Percentiles rank a stretch among this genome's conserved stretches.
Conservation (phyloP, 805 yeast species). For the Schizosaccharomyces japonicus region DNA sequence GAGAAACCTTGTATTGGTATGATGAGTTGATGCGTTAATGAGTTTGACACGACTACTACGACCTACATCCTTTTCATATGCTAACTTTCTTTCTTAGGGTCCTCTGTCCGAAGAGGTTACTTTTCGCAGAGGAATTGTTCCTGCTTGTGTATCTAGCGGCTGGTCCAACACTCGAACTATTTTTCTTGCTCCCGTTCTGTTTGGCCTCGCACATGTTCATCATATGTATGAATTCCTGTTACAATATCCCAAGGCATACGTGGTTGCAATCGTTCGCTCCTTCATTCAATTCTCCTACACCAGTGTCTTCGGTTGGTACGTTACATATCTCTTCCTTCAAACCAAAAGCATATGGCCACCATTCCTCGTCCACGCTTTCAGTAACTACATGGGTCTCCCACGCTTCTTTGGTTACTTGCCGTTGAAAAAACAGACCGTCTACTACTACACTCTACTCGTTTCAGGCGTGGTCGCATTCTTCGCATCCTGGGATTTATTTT, state of each 20-base stretch:
- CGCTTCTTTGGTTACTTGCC: not conserved
- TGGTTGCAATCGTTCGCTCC: slow-evolving; percentile 18
- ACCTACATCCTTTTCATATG: not conserved
- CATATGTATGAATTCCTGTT: slow-evolving; percentile 2
- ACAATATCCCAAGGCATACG: not conserved
- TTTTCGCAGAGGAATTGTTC: slow-evolving; percentile 29
- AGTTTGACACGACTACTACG: not conserved
- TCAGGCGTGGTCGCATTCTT: not conserved
- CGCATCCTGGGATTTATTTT: not conserved
- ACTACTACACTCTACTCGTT: not conserved
- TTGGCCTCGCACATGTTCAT: slow-evolving; percentile 24
- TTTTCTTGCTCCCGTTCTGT: slow-evolving; percentile 32
- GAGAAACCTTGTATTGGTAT: slow-evolving; percentile 9
- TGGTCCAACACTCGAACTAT: slow-evolving; percentile 13
- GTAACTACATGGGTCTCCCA: slow-evolving; percentile 56
- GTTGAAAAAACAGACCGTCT: not conserved
- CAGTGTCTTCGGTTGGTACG: slow-evolving; percentile 43
- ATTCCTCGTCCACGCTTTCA: slow-evolving; percentile 34
- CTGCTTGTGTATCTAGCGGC: slow-evolving; percentile 13
- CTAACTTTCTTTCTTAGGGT: slow-evolving; percentile 19
- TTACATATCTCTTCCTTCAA: slow-evolving; percentile 31
- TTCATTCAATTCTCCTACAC: slow-evolving; percentile 41
- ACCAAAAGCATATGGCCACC: slow-evolving; percentile 33
- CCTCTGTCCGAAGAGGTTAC: slow-evolving; percentile 62
- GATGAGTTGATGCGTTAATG: not conserved